These are phyloP conservation scores for Groenewaldozyma auringiensis DNA, from an alignment of 1,139 yeast genomes.

Conservation along the genomic window DNA sequence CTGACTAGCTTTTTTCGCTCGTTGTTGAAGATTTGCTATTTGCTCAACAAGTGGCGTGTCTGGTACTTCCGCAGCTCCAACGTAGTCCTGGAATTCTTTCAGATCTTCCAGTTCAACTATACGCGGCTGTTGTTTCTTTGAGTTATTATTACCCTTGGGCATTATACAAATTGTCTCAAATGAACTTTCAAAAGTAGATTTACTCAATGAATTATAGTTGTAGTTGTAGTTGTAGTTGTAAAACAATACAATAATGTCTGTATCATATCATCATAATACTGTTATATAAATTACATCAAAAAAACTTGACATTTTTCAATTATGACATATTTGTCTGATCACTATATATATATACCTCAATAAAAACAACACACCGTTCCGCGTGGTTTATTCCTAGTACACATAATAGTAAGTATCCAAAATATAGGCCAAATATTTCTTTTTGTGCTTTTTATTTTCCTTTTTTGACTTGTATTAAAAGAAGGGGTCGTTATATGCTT, in stretches of 20 bases:
- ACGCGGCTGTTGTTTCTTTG: slow-evolving; percentile 14
- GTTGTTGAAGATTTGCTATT: slow-evolving; percentile 20
- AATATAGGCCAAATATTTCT: no score
- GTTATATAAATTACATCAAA: not conserved
- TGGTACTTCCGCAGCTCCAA: slow-evolving; percentile 22
- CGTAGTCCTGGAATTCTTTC: slow-evolving; percentile 18
- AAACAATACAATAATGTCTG: no score
- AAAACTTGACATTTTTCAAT: not conserved
- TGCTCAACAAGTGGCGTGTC: slow-evolving; percentile 24
- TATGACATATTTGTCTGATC: not conserved
- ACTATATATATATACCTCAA: not conserved
- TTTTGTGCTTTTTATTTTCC: no score
- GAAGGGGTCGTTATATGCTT: not conserved
- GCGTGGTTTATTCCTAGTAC: no score
- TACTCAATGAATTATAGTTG: no score
- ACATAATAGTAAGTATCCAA: no score
- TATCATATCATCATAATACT: not conserved
- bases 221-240: no score
- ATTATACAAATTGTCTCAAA: no score
- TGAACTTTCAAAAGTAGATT: no score
- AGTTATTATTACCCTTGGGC: no score
- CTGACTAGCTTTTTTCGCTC: slow-evolving; percentile 7
- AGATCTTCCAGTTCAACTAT: slow-evolving; percentile 19
- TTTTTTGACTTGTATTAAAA: no score
- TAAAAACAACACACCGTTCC: no score